Percentiles rank a stretch among this genome's conserved stretches.
Conservation (phyloP, 768 basidiomycete species). For the Naganishia randhawae region DNA sequence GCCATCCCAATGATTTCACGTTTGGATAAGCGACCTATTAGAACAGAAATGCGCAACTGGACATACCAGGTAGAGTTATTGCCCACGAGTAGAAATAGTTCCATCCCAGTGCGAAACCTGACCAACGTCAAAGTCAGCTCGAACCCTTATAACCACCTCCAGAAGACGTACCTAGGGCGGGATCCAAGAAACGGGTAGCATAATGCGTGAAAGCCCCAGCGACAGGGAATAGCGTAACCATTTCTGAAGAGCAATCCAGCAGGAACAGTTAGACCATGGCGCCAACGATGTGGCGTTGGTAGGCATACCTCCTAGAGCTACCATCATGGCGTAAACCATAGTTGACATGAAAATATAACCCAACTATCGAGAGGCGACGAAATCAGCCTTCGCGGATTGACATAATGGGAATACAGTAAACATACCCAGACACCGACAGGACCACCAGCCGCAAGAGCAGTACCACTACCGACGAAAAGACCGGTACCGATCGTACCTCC, state of each 20-base stretch:
- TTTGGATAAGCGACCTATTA: neutral
- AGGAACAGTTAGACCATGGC: neutral
- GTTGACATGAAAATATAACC: slow-evolving; percentile 44
- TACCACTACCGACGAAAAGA: slow-evolving; percentile 48
- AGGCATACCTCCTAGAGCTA: slow-evolving; percentile 35
- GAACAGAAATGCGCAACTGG: too few relatives aligned
- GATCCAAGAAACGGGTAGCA: slow-evolving; percentile 53
- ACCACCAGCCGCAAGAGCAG: slow-evolving; percentile 40
- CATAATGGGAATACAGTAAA: neutral
- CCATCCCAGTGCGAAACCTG: slow-evolving; percentile 32
- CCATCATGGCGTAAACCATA: slow-evolving; percentile 50
- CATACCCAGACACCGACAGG: slow-evolving; percentile 45
- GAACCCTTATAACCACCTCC: slow-evolving; percentile 33
- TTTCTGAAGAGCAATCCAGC: slow-evolving; percentile 17
- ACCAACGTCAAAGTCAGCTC: slow-evolving; percentile 18
- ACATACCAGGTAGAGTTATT: slow-evolving; percentile 42
- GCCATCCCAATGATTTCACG: neutral
- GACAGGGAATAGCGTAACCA: slow-evolving; percentile 51
- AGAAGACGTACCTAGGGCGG: slow-evolving; percentile 40
- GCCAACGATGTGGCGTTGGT: slow-evolving; percentile 32
- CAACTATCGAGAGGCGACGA: neutral
- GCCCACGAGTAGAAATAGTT: slow-evolving; percentile 50
- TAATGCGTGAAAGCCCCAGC: slow-evolving; percentile 54
- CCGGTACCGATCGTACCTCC: slow-evolving; percentile 51
- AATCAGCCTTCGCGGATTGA: slow-evolving; percentile 31